Conservation (phyloP, 2,329 filamentous ascomycete species). For the Pseudogymnoascus sp. region DNA sequence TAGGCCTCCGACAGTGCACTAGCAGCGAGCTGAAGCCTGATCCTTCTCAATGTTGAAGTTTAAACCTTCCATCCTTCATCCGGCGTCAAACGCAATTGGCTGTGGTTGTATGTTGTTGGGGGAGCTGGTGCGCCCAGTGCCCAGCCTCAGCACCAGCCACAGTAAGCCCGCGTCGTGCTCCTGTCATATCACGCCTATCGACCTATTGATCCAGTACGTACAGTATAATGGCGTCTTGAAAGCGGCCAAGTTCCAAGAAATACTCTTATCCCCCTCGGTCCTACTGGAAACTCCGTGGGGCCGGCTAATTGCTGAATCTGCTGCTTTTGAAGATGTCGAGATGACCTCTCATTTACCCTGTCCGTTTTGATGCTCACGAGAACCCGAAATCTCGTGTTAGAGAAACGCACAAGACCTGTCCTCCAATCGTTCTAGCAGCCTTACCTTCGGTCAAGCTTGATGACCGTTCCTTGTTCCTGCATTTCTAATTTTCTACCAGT, state of each 20-base stretch:
- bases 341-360: background rate
- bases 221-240: background rate
- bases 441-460: background rate
- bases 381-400: background rate
- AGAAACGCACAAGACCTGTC: background rate
- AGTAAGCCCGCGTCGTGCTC: background rate
- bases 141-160: background rate
- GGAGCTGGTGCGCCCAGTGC: background rate
- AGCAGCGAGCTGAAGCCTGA: background rate
- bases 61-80: background rate
- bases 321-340: background rate
- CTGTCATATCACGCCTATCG: background rate
- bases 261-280: background rate
- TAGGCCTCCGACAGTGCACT: background rate
- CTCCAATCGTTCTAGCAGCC: background rate
- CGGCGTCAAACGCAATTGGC: background rate
- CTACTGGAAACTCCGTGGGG: background rate
- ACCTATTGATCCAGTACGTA: background rate
- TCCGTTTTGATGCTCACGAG: background rate
- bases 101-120: background rate
- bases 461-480: background rate
- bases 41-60: background rate
- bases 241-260: background rate
- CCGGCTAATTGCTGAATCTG: background rate
- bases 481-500: background rate